These are phyloP conservation scores for Lunularia cruciata DNA, from an alignment of 225 moss, liverwort and hornwort genomes.

Conservation along the genomic window DNA sequence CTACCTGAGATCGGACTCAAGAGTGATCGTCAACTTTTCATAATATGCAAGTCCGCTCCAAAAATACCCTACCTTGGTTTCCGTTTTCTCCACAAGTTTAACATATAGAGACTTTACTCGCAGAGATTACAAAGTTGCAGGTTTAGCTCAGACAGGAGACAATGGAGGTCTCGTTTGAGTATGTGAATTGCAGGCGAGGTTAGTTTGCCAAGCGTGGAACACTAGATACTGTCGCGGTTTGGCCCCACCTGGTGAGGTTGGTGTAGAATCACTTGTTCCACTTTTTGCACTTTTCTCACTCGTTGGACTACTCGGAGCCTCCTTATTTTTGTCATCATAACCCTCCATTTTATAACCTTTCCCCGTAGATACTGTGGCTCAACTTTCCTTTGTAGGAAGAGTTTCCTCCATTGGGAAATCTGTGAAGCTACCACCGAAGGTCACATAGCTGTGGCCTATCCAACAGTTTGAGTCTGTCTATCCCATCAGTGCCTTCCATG, in stretches of 20 bases:
- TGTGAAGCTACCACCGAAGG: not conserved
- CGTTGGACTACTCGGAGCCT: not conserved
- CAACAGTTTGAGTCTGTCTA: not conserved
- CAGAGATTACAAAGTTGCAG: not conserved
- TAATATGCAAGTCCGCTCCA: not conserved
- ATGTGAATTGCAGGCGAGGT: not conserved
- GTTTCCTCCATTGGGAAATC: constrained; percentile 10
- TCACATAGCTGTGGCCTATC: not conserved
- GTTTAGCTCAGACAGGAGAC: not conserved
- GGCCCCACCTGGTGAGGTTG: not conserved
- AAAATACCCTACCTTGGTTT: not conserved
- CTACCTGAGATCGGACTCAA: not conserved
- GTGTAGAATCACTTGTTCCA: constrained; percentile 1
- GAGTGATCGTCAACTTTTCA: not conserved
- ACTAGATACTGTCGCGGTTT: too few relatives aligned
- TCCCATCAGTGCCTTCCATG: too few relatives aligned
- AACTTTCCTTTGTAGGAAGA: constrained; percentile 17
- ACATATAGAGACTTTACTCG: not conserved
- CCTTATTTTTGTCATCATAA: constrained; percentile 7
- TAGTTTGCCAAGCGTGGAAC: too few relatives aligned
- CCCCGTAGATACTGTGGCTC: not conserved
- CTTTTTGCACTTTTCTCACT: constrained; percentile 13
- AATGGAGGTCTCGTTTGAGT: not conserved
- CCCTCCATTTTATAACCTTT: constrained; percentile 4
- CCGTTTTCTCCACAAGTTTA: not conserved